phyloP scores from a whole-genome alignment of 2,329 filamentous ascomycete species.

The Colletotrichum agaves region DNA sequence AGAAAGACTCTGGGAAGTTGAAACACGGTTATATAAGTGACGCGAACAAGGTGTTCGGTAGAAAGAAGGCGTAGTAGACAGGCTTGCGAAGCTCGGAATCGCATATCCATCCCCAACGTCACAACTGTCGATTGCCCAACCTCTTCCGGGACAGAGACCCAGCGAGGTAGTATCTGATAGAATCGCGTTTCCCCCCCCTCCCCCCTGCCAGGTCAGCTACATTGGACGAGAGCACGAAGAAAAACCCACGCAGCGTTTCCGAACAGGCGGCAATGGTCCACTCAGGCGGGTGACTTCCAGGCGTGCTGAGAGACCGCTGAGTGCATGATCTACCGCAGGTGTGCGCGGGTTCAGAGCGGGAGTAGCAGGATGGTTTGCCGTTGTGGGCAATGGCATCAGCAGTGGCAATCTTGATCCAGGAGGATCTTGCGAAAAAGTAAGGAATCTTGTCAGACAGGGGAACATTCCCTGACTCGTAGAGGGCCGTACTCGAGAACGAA shows the following conservation, averaged over 20 bases:
- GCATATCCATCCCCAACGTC: neutral
- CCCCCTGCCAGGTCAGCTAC: neutral
- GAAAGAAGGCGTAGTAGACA: neutral
- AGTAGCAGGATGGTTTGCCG: neutral
- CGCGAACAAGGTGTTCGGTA: neutral
- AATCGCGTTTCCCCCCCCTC: neutral
- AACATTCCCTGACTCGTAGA: conserved; percentile 1
- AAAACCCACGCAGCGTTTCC: neutral
- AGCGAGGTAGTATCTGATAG: neutral
- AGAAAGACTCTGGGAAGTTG: neutral
- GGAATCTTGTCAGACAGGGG: neutral
- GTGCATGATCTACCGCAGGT: neutral
- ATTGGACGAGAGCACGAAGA: neutral
- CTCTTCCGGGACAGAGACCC: conserved; percentile 5
- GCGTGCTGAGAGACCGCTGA: neutral
- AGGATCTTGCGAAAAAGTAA: neutral
- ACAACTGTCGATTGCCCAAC: conserved; percentile 3
- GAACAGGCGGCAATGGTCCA: conserved; percentile 2
- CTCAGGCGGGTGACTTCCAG: neutral
- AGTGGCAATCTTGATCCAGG: neutral
- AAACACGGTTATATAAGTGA: neutral
- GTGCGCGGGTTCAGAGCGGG: neutral
- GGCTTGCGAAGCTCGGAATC: neutral
- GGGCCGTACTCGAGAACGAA: neutral
- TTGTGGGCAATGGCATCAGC: neutral